These are phyloP conservation scores for Boletus edulis DNA, from an alignment of 768 basidiomycete species.

Conservation along the genomic window DNA sequence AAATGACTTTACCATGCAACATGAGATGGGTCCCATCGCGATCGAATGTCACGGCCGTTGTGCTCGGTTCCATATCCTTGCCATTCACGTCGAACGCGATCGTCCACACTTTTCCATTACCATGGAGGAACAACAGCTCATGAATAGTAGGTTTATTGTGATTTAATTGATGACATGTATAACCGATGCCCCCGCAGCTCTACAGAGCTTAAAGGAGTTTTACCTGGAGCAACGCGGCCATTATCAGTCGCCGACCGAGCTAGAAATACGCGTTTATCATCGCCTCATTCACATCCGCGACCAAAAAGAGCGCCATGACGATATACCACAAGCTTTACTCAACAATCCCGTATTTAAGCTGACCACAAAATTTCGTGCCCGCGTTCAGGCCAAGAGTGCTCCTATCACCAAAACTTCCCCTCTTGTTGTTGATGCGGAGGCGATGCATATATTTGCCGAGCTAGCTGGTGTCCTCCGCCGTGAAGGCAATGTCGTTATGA, in stretches of 20 bases:
- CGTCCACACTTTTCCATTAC: conserved; percentile 54
- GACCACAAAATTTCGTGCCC: conserved; percentile 75
- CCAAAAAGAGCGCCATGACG: conserved; percentile 71
- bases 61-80: conserved; percentile 89
- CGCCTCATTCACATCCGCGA: conserved; percentile 89
- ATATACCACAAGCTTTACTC: conserved; percentile 65
- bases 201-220: conserved; percentile 90
- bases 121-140: conserved; percentile 85
- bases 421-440: conserved; percentile 60
- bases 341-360: conserved; percentile 76
- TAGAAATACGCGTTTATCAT: conserved; percentile 96
- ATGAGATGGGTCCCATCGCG: conserved; percentile 68
- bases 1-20: conserved; percentile 94
- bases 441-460: conserved; percentile 62
- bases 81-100: conserved; percentile 65
- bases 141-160: conserved; percentile 67
- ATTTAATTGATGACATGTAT: not conserved
- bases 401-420: conserved; percentile 69
- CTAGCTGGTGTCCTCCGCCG: conserved; percentile 62
- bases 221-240: conserved; percentile 77
- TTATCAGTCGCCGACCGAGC: conserved; percentile 76
- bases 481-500: conserved; percentile 65
- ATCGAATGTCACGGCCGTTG: conserved; percentile 93
- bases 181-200: conserved; percentile 48
- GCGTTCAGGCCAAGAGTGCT: conserved; percentile 77